Base-by-base conservation (phyloP, 2,329 filamentous ascomycete genomes). In the Calonectria pseudoturangicola region DNA sequence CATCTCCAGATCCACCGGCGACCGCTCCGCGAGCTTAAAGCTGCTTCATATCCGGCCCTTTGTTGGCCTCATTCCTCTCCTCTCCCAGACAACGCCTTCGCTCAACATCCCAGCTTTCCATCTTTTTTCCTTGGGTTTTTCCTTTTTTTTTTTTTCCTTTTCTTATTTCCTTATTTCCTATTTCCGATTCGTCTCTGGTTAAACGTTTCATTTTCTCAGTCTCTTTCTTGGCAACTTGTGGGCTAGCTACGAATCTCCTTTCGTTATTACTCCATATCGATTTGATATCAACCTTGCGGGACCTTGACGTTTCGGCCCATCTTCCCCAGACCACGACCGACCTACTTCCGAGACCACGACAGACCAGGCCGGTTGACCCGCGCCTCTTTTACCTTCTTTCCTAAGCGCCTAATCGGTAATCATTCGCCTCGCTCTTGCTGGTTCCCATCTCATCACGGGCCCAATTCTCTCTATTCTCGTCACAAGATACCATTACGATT, bases 41-140 rank as follows among this genome's bases (percentile, higher is more conserved):
- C 74, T 81, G 77, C 78, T 76, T 79, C 77, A 81, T 79, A 76
- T 80, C 79, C 80, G 79, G 75, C 75, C 76, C 76, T 65, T 64
- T 67, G 16, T 69, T 73, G 72, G 77, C 71, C 75, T 80, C 74
- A 25, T 64, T 76, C 72, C 75, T 77, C 74, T 77, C 76, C 73
- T 63, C 69, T 78, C 68, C 70, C 77, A 82, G 74, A 79, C 76
- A 79, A 79, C 70, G 70, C 74, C 58, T 71, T 79, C 73, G 73
- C 71, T 79, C 76, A 76, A 73, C 62, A 60, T 70, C 65, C 47
- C 63, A 58, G 43, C 7, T 70, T 71, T 64, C 74, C 77, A 76
- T 75, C 73, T 72, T 70, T 72, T 70, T 66, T 70, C 68, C 66
- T 50, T 71, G 70, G 71, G 71, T 75, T 58, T 66, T 70, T 70